These are phyloP conservation scores for Ganoderma boninense DNA, from an alignment of 1,284 basidiomycete genomes.

Conservation along the genomic window DNA sequence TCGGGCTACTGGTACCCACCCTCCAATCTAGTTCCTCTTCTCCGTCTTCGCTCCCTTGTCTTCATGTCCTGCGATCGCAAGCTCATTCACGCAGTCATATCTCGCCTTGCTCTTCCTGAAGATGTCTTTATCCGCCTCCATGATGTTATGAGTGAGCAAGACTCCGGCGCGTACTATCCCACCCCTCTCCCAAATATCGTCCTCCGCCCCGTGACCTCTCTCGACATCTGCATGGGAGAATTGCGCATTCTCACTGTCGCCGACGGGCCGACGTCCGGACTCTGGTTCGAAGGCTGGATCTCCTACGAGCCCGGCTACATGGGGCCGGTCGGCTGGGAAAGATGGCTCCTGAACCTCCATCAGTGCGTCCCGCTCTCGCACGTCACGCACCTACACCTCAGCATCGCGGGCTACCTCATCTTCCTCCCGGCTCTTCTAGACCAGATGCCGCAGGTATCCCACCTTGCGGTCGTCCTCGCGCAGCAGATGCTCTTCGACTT, in stretches of 20 bases:
- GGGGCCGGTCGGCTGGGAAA: too few relatives aligned
- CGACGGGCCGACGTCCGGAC: background rate
- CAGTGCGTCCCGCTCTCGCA: too few relatives aligned
- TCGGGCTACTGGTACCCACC: background rate
- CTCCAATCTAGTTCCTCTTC: background rate
- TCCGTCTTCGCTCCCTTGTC: background rate
- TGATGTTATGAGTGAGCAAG: background rate
- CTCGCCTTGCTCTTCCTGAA: background rate
- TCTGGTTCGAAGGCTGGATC: background rate
- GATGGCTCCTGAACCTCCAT: too few relatives aligned
- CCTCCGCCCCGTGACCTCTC: background rate
- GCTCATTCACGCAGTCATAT: background rate
- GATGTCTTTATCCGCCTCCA: slow-evolving; percentile 1
- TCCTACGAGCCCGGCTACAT: background rate
- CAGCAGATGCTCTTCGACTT: too few relatives aligned
- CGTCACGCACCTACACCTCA: too few relatives aligned
- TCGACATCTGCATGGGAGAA: background rate
- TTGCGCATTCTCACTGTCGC: background rate
- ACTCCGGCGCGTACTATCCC: too few relatives aligned
- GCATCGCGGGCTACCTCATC: too few relatives aligned
- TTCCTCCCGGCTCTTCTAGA: too few relatives aligned
- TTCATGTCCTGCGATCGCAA: background rate
- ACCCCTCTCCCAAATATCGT: background rate
- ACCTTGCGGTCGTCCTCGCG: too few relatives aligned
- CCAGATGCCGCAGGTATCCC: too few relatives aligned